These are phyloP conservation scores for Starmerella khaoyaiensis DNA, from an alignment of 805 yeast genomes.

Conservation along the genomic window DNA sequence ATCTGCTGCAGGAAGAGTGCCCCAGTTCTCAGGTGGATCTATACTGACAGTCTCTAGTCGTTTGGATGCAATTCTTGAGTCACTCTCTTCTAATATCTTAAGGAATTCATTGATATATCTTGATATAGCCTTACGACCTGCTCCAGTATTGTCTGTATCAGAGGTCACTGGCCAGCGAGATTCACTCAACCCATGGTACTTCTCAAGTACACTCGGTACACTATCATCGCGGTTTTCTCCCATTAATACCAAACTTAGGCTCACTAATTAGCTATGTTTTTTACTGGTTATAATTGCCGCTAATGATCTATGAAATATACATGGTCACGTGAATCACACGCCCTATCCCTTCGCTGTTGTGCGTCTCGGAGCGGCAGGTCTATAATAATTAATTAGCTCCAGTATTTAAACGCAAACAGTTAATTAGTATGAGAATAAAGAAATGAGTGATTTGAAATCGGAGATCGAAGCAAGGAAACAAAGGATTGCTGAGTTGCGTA, in stretches of 20 bases:
- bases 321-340: too few relatives aligned
- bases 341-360: too few relatives aligned
- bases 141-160: conserved; percentile 10
- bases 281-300: too few relatives aligned
- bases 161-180: conserved; percentile 16
- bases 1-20: neutral
- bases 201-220: too few relatives aligned
- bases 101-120: conserved; percentile 14
- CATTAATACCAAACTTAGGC: too few relatives aligned
- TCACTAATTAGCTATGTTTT: too few relatives aligned
- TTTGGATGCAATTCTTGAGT: conserved; percentile 2
- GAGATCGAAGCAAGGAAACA: conserved; percentile 43
- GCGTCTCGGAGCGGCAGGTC: too few relatives aligned
- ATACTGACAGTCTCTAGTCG: neutral
- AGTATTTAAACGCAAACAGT: too few relatives aligned
- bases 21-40: conserved; percentile 12
- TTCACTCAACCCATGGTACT: conserved; percentile 15
- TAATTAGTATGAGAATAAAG: neutral
- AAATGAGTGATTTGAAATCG: conserved; percentile 26
- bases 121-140: conserved; percentile 14
- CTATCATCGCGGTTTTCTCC: too few relatives aligned
- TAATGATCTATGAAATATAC: too few relatives aligned
- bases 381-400: too few relatives aligned
- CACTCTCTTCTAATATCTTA: conserved; percentile 9
- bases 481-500: conserved; percentile 40